Conservation (phyloP, 139 green algal species). For the Asterochloris erici region DNA sequence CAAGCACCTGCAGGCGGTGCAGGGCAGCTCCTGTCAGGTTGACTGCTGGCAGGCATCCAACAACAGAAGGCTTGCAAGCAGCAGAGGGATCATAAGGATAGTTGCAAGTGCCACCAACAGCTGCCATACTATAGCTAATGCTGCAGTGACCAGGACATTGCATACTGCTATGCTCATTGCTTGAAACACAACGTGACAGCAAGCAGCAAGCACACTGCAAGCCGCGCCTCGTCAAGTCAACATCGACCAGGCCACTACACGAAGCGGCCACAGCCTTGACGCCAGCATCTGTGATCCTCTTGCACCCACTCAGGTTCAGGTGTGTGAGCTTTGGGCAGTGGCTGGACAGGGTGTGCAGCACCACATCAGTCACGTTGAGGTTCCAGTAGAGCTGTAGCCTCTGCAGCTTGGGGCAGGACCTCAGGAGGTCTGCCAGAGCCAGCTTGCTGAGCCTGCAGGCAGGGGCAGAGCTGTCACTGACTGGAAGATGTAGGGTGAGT, state of each 20-base stretch:
- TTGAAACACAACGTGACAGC: background rate
- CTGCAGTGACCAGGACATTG: background rate
- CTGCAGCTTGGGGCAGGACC: slow-evolving; percentile 1
- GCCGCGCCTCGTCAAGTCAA: slow-evolving; percentile 28
- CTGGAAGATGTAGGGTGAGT: background rate
- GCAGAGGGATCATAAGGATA: background rate
- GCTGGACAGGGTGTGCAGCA: slow-evolving; percentile 7
- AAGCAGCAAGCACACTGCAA: background rate
- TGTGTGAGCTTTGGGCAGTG: slow-evolving; percentile 11
- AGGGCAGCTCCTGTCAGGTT: background rate
- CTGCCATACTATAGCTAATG: background rate
- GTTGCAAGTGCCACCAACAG: background rate
- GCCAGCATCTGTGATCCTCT: slow-evolving; percentile 18
- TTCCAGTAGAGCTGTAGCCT: slow-evolving; percentile 29
- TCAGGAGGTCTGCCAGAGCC: background rate
- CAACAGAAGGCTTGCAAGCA: background rate
- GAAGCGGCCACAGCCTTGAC: slow-evolving; percentile 1
- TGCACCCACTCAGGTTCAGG: slow-evolving; percentile 31
- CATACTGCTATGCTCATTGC: background rate
- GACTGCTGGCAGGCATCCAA: background rate
- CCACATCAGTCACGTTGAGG: slow-evolving; percentile 16
- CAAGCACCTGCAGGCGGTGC: slow-evolving; percentile 19
- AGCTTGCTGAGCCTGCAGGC: background rate
- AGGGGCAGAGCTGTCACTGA: background rate
- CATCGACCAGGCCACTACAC: slow-evolving; percentile 12